Conservation (phyloP, 2,329 filamentous ascomycete species). For the Taxawa tesnikishii region DNA sequence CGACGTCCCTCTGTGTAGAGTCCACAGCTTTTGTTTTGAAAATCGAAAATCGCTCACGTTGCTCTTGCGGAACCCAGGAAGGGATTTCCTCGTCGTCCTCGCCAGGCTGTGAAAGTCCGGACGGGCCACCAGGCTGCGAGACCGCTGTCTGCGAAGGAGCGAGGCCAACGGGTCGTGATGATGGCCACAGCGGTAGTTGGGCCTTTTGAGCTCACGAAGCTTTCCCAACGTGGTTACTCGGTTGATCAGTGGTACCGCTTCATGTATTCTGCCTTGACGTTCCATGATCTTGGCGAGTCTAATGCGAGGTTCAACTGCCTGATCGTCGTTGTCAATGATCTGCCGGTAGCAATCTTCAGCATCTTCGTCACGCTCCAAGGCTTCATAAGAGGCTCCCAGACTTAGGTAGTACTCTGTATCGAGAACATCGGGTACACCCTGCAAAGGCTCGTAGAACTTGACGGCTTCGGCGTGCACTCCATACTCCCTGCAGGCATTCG, state of each 20-base stretch:
- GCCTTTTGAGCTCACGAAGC: constrained; percentile 30
- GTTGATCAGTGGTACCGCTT: constrained; percentile 64
- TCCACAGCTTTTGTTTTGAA: no score
- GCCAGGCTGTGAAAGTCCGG: no score
- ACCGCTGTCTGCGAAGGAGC: no score
- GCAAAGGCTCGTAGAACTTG: constrained; percentile 44
- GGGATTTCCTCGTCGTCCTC: no score
- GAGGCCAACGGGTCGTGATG: no score
- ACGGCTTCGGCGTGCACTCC: constrained; percentile 42
- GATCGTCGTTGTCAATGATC: constrained; percentile 58
- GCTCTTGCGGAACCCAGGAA: no score
- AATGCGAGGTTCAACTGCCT: constrained; percentile 63
- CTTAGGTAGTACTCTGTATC: constrained; percentile 39
- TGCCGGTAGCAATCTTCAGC: constrained; percentile 69
- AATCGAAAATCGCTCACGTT: no score
- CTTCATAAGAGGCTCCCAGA: constrained; percentile 57
- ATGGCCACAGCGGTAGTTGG: no score
- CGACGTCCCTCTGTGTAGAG: no score
- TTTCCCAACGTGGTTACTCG: constrained; percentile 57
- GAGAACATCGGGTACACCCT: constrained; percentile 23
- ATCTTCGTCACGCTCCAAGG: constrained; percentile 48
- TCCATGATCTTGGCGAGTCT: constrained; percentile 80
- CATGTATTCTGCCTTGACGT: constrained; percentile 51
- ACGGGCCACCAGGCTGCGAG: no score
- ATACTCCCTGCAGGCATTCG: constrained; percentile 42